Evolutionary conservation across 2,329 filamentous ascomycete genomes (phyloP), one percentile per base, ranked within the genome.

Genomic region (Colletotrichum tamarilloi): DNA sequence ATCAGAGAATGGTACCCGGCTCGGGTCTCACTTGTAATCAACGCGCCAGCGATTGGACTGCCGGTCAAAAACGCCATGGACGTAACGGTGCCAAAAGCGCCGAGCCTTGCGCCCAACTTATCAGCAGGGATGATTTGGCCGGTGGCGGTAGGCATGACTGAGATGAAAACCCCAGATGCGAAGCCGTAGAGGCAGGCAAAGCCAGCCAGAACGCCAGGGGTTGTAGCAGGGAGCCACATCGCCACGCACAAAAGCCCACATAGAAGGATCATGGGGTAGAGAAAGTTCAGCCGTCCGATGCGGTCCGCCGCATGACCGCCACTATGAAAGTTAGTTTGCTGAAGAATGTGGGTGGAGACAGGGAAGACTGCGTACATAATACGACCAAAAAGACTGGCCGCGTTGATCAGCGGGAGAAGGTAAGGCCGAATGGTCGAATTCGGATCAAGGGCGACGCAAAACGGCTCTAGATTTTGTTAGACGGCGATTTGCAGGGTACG

Each of bases 271-370:
- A 73, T 62, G 46, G 71, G 67, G 58, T 70, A 73, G 7, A 73
- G 71, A 22, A 73, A 68, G 57, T 73, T 73, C n/a, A 73, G 67
- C 14, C 62, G 55, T n/a, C 71, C 71, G 28, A 73, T 66, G 46
- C 67, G 56, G 62, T 73, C 71, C 14, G 71, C 71, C n/a, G 46
- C 58, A 26, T 65, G 26, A 49, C 71, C 71, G 52, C 71, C 71
- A 24, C 60, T 66, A 22, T 3, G 7, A 26, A 22, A 19, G 6
- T n/a, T 14, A 24, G 60, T 58, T 26, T 49, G 24, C 11, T 28
- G 26, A 22, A 19, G 42, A 46, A 46, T 46, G 19, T 46, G 42
- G 42, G 42, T n/a, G 9, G 16, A 46, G 42, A 8, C 19, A n/a
- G 7, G 19, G 42, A n/a, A 19, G 42, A n/a, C 42, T n/a, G 9